These are phyloP conservation scores for Leccinum barrowsii DNA, from an alignment of 768 basidiomycete species.

Conservation along the genomic window DNA sequence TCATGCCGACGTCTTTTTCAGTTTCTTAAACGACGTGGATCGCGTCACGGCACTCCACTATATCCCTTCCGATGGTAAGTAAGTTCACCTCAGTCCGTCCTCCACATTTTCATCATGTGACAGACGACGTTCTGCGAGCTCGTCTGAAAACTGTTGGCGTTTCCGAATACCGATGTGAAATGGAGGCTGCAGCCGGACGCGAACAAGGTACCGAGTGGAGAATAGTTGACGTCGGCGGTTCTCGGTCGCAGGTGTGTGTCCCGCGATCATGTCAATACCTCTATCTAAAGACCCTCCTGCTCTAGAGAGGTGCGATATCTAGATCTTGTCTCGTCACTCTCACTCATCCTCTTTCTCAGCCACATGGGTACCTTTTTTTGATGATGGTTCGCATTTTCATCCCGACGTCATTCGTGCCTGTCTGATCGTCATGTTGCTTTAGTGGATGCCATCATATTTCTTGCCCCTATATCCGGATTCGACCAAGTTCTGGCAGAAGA, in stretches of 20 bases:
- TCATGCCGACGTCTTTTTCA: conserved; percentile 10
- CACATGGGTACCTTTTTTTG: conserved; percentile 56
- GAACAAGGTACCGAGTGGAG: conserved; percentile 54
- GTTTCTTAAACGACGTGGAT: conserved; percentile 50
- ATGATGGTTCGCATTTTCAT: conserved; percentile 37
- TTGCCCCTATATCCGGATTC: conserved; percentile 57
- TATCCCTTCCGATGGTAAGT: conserved; percentile 45
- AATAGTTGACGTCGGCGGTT: conserved; percentile 53
- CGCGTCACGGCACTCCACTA: conserved; percentile 44
- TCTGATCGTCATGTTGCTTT: background rate
- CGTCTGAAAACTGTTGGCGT: conserved; percentile 68
- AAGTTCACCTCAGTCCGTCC: background rate
- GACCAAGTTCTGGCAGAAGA: conserved; percentile 54
- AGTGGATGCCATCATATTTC: conserved; percentile 52
- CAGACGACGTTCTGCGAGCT: conserved; percentile 51
- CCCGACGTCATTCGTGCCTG: background rate
- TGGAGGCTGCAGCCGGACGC: conserved; percentile 55
- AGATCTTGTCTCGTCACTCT: background rate
- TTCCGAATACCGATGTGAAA: conserved; percentile 79
- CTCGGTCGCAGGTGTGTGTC: conserved; percentile 44
- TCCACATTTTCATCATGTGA: conserved; percentile 6
- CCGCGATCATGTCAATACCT: background rate
- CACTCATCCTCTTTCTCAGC: conserved; percentile 27
- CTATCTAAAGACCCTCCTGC: conserved; percentile 2
- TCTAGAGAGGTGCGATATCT: conserved; percentile 34